phyloP scores from a whole-genome alignment of 2,329 filamentous ascomycete genomes.

The Ophiostoma himal-ulmi region DNA sequence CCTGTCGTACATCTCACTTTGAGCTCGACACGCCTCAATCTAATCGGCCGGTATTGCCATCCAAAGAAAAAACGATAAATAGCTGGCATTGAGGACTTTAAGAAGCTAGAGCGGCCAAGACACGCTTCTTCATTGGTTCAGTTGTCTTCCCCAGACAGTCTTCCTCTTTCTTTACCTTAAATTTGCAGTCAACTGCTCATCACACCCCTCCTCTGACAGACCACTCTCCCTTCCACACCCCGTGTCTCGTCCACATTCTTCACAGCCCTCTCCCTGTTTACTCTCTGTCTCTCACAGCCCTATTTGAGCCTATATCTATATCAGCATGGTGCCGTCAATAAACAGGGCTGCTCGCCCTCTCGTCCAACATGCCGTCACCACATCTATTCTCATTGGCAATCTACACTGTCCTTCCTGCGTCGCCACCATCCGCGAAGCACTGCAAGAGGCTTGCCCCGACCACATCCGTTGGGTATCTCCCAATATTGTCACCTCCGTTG shows the following conservation, averaged over 20 bases:
- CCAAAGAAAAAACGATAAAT: conserved; percentile 2
- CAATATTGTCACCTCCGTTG: conserved; percentile 65
- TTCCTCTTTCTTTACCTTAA: neutral
- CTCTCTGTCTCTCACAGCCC: neutral
- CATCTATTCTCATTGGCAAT: conserved; percentile 63
- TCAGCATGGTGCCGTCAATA: conserved; percentile 28
- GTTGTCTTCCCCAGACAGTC: neutral
- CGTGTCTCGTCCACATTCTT: neutral
- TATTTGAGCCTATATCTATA: neutral
- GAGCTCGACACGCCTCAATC: neutral
- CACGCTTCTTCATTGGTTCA: neutral
- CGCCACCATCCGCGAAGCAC: conserved; percentile 55
- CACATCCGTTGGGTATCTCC: conserved; percentile 56
- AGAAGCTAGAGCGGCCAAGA: neutral
- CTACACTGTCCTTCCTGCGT: conserved; percentile 75
- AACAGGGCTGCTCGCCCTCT: conserved; percentile 26
- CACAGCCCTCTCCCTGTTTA: neutral
- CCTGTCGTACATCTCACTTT: neutral
- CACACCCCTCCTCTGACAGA: conserved; percentile 10
- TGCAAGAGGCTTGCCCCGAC: conserved; percentile 43
- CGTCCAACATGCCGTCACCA: conserved; percentile 37
- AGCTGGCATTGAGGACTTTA: neutral
- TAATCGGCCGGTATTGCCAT: neutral
- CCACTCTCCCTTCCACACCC: conserved; percentile 15
- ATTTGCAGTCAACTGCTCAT: neutral